phyloP scores from a whole-genome alignment of 2,329 filamentous ascomycete genomes.

The Huntiella moniliformis region DNA sequence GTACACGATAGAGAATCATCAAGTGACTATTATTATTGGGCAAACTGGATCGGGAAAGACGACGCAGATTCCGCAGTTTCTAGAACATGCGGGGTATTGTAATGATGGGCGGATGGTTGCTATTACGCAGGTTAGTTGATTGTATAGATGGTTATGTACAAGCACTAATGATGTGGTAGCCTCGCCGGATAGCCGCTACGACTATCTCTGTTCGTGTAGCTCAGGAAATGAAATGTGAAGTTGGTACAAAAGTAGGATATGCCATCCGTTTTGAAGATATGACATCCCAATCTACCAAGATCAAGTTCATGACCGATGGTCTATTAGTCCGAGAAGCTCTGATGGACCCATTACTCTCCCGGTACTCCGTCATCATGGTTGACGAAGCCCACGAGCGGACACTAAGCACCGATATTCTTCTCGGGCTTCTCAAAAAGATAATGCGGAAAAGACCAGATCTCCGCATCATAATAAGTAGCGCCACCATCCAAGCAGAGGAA shows the following conservation, averaged over 20 bases:
- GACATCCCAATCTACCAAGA: conserved; percentile 64
- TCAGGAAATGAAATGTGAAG: conserved; percentile 66
- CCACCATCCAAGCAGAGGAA: conserved; percentile 75
- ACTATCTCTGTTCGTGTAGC: conserved; percentile 78
- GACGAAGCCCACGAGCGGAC: conserved; percentile 94
- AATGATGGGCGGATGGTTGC: conserved; percentile 64
- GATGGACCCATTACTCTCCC: conserved; percentile 73
- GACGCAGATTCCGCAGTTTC: conserved; percentile 83
- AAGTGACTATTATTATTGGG: conserved; percentile 76
- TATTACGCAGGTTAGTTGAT: conserved; percentile 58
- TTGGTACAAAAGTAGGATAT: conserved; percentile 85
- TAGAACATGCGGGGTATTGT: conserved; percentile 81
- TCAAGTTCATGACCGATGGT: conserved; percentile 93
- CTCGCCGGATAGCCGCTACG: conserved; percentile 74
- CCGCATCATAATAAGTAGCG: conserved; percentile 79
- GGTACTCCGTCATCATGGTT: conserved; percentile 93
- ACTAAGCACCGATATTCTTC: conserved; percentile 74
- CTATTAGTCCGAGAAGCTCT: conserved; percentile 79
- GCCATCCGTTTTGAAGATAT: conserved; percentile 86
- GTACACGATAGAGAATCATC: conserved; percentile 68
- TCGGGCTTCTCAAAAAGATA: conserved; percentile 86
- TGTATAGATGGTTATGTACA: neutral
- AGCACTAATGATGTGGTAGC: conserved; percentile 30
- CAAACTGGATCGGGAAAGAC: conserved; percentile 93
- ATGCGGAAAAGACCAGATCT: conserved; percentile 60